Evolutionary conservation across 306 rosid species (phyloP), one percentile per base, ranked within the genome.

Genomic region (Cicer bijugum): DNA sequence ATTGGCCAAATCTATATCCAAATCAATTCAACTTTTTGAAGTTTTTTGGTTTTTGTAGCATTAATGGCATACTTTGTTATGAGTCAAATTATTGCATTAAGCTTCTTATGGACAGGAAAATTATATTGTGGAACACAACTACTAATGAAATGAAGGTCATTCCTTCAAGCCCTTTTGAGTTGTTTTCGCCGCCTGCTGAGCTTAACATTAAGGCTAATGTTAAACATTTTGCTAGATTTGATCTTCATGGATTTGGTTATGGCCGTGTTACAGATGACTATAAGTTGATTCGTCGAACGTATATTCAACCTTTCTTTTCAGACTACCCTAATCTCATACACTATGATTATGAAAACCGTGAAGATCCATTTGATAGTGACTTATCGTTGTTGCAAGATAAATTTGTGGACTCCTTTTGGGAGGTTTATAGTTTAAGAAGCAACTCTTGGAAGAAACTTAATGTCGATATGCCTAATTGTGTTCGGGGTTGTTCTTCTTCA

Each of bases 181-280:
- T 17, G 8, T 7, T 15, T 50, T 17, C 17, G 5, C 56, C 4
- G 12, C 7, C 51, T 46, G 12, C 5, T 46, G 51, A 11, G 12
- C 15, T 11, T 46, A 11, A 46, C 4, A 10, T 9, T 11, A 11
- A 46, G 51, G 51, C 6, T 5, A 14, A 4, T 1, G 16, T 12
- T 12, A 4, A 12, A 5, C n/a, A 6, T 15, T 2, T 3, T 51
- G 1, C 5, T 51, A 2, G 12, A 6, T 3, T 1, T 19, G 4
- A 1, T 55, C 12, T 55, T 17, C 60, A 55, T 55, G 60, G 60
- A 55, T 55, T 55, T 17, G 60, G 60, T 55, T 55, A 55, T 19
- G 60, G 19, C 35, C 4, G 1, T 19, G 7, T 59, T 5, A 12
- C 17, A 33, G 15, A 59, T 59, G 66, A 28, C 44, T 59, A 60